Conservation (phyloP, 768 basidiomycete species). For the Lactifluus subvellereus region DNA sequence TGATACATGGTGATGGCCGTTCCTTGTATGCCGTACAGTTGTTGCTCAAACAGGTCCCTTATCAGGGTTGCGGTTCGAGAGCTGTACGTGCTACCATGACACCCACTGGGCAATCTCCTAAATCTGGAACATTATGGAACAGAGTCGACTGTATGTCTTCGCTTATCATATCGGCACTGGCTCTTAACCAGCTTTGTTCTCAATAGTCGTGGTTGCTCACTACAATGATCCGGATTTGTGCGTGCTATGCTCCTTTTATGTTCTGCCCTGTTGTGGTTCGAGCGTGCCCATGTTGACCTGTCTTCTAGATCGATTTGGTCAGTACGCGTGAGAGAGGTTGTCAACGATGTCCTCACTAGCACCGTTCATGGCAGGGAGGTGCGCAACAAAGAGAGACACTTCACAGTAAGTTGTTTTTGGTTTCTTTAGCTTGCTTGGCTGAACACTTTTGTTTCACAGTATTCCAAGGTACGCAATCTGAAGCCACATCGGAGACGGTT, state of each 20-base stretch:
- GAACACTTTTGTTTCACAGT: conserved; percentile 36
- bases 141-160: conserved; percentile 41
- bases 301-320: conserved; percentile 76
- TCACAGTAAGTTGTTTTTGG: conserved; percentile 51
- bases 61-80: conserved; percentile 42
- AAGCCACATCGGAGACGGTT: background rate
- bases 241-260: conserved; percentile 27
- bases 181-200: background rate
- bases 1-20: conserved; percentile 45
- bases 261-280: conserved; percentile 4
- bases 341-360: conserved; percentile 18
- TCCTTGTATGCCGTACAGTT: background rate
- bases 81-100: conserved; percentile 44
- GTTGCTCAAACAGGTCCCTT: background rate
- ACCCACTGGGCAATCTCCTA: background rate
- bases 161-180: background rate
- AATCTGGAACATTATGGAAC: conserved; percentile 38
- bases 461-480: conserved; percentile 59
- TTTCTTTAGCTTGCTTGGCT: background rate
- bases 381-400: conserved; percentile 75
- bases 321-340: conserved; percentile 31
- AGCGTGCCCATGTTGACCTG: conserved; percentile 7
- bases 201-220: conserved; percentile 64
- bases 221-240: conserved; percentile 76
- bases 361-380: conserved; percentile 65